phyloP scores from a whole-genome alignment of 1,284 basidiomycete genomes.

The Ustilago crameri region DNA sequence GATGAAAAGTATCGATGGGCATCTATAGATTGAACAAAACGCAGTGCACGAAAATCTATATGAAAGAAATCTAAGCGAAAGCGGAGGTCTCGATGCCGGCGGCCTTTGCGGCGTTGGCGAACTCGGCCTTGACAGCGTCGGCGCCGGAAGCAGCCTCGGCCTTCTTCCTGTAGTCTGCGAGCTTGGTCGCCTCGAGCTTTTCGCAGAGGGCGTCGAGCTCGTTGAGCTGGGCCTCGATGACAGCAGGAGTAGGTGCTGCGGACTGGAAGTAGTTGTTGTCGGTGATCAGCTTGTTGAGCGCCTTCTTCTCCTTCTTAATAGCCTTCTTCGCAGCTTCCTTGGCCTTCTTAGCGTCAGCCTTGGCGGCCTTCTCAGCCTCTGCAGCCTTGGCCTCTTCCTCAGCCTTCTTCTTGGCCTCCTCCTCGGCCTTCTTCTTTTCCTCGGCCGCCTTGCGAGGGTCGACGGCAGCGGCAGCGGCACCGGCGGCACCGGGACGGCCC shows the following conservation, averaged over 20 bases:
- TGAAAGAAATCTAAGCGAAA: constrained; percentile 41
- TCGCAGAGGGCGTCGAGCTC: constrained; percentile 72
- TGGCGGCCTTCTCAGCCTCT: constrained; percentile 77
- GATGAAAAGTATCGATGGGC: no score
- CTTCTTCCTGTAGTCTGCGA: constrained; percentile 72
- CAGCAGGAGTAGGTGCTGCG: constrained; percentile 69
- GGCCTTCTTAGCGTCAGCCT: constrained; percentile 92
- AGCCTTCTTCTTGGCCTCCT: constrained; percentile 74
- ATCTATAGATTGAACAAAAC: no score
- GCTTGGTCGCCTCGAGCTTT: constrained; percentile 71
- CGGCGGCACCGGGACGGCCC: constrained; percentile 69
- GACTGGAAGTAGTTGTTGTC: constrained; percentile 74
- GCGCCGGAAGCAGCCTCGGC: constrained; percentile 66
- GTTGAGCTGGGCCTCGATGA: constrained; percentile 73
- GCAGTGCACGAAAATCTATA: no score
- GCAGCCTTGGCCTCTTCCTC: constrained; percentile 76
- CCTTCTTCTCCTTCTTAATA: constrained; percentile 67
- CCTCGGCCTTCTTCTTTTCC: constrained; percentile 73
- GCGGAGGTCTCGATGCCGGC: constrained; percentile 59
- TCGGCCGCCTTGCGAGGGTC: constrained; percentile 55
- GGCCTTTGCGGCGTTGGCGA: constrained; percentile 71
- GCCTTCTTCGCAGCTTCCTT: constrained; percentile 73
- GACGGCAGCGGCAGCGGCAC: constrained; percentile 61
- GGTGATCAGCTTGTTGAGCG: constrained; percentile 70
- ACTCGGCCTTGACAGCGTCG: constrained; percentile 69